Evolutionary conservation across 805 yeast species (phyloP).

Genomic region (Lipomyces spencermartinsiae): DNA sequence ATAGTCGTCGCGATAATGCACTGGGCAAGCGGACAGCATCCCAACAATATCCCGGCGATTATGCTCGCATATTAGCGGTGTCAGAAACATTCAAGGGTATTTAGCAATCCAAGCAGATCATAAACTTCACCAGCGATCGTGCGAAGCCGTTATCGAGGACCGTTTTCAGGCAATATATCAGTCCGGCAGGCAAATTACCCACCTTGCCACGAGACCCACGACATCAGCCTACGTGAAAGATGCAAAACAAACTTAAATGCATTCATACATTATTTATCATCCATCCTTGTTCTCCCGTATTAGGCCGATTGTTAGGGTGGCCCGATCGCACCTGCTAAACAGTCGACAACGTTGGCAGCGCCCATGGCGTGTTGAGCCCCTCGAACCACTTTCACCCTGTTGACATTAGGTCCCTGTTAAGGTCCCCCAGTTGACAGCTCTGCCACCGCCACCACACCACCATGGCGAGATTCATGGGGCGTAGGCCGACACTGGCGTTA

Average conservation of each 20-base stretch:
- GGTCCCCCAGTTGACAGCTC: neutral
- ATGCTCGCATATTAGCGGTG: too few relatives aligned
- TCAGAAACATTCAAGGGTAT: too few relatives aligned
- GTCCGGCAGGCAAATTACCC: neutral
- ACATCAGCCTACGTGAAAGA: neutral
- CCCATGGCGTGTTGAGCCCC: neutral
- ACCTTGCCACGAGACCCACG: neutral
- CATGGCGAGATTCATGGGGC: slow-evolving; percentile 18
- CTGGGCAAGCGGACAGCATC: too few relatives aligned
- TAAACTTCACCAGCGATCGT: neutral
- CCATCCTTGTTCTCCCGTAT: too few relatives aligned
- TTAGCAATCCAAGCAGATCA: too few relatives aligned
- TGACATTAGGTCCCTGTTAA: too few relatives aligned
- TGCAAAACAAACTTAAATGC: neutral
- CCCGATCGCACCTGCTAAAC: too few relatives aligned
- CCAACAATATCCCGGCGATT: too few relatives aligned
- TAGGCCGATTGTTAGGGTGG: too few relatives aligned
- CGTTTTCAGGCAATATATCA: neutral
- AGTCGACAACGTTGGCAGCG: neutral
- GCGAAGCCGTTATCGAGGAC: neutral
- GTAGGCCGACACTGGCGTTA: slow-evolving; percentile 19
- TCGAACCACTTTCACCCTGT: too few relatives aligned
- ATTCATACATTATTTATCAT: neutral
- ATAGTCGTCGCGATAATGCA: too few relatives aligned
- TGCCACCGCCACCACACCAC: neutral